A percentile compares a stretch with the other conserved stretches of the same genome.
Evolutionary conservation across 345 rosid species (phyloP).

Genomic region (Eucalyptus polyanthemos): DNA sequence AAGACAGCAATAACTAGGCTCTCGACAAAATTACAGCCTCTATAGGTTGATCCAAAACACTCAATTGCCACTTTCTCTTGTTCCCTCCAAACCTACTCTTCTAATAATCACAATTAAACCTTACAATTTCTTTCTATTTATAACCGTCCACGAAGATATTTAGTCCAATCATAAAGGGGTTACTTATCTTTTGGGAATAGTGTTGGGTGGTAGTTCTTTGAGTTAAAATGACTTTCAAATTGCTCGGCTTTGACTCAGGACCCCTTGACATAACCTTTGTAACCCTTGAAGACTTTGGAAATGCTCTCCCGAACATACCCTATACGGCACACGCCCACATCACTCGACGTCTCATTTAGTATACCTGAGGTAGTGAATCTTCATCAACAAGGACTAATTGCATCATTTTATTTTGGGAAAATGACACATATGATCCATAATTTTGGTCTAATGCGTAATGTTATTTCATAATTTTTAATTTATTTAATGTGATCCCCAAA

Average conservation of each 20-base stretch:
- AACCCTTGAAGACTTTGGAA: background rate
- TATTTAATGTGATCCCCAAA: rapidly evolving
- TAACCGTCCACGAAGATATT: background rate
- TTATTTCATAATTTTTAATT: background rate
- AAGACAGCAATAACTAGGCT: background rate
- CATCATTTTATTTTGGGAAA: background rate
- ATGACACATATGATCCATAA: rapidly evolving
- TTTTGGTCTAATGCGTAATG: background rate
- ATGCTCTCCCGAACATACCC: background rate
- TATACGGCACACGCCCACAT: background rate
- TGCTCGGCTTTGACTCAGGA: background rate
- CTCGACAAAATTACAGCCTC: background rate
- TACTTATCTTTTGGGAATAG: background rate
- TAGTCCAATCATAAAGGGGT: background rate
- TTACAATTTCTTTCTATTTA: background rate
- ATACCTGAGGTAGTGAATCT: background rate
- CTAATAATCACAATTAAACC: background rate
- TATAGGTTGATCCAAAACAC: background rate
- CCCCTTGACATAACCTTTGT: background rate
- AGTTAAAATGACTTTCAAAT: background rate
- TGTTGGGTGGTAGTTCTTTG: background rate
- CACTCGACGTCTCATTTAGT: background rate
- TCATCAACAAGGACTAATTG: background rate
- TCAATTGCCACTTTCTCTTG: background rate
- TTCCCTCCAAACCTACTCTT: too few relatives aligned